phyloP scores from a whole-genome alignment of 108 stramenopile species.

The Cyclostephanos invisitatus region DNA sequence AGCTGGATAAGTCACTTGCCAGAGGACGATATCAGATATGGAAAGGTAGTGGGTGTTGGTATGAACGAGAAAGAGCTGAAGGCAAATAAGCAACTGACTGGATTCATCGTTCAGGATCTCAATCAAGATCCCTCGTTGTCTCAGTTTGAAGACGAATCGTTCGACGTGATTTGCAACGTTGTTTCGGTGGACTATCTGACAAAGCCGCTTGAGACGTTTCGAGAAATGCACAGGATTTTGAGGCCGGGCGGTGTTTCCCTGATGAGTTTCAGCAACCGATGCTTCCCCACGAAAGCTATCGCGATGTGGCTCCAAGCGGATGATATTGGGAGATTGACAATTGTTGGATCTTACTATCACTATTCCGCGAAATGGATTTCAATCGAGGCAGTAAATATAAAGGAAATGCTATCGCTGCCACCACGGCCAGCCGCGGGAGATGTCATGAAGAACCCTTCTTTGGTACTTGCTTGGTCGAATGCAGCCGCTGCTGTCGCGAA shows the following conservation, averaged over 20 bases:
- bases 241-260: conserved; percentile 69
- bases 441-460: conserved; percentile 55
- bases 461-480: conserved; percentile 67
- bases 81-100: conserved; percentile 64
- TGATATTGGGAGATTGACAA: conserved; percentile 68
- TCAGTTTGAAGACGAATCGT: conserved; percentile 64
- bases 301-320: conserved; percentile 82
- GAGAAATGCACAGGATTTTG: conserved; percentile 72
- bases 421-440: conserved; percentile 52
- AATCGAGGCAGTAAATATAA: conserved; percentile 71
- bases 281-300: conserved; percentile 81
- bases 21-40: conserved; percentile 33
- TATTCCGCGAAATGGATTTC: conserved; percentile 59
- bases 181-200: conserved; percentile 80
- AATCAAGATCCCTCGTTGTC: conserved; percentile 54
- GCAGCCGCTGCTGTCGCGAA: conserved; percentile 59
- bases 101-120: conserved; percentile 62
- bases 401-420: conserved; percentile 46
- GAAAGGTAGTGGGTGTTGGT: conserved; percentile 66
- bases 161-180: conserved; percentile 72
- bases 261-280: conserved; percentile 73
- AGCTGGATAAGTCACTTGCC: conserved; percentile 77
- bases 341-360: conserved; percentile 74
- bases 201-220: conserved; percentile 66
- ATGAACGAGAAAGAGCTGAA: conserved; percentile 76